Conservation (phyloP, 345 rosid species). For the Euclidium syriacum region DNA sequence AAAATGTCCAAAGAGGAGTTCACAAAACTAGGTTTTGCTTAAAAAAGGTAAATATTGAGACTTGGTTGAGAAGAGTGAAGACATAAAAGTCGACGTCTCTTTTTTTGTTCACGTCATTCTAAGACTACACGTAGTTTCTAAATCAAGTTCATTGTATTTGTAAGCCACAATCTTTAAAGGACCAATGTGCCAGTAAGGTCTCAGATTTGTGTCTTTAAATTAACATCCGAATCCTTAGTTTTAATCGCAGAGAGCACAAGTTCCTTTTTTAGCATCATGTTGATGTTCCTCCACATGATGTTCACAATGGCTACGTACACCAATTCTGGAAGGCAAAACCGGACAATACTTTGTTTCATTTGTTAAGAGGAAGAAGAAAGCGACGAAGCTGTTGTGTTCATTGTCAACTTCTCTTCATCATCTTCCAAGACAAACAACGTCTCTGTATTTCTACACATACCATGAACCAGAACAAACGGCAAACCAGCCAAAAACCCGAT, state of each 20-base stretch:
- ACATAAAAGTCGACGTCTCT: background rate
- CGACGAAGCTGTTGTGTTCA: background rate
- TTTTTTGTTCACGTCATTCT: background rate
- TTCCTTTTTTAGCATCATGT: background rate
- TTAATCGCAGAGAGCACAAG: background rate
- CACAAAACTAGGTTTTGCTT: too few relatives aligned
- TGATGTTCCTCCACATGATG: background rate
- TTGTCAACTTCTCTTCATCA: slow-evolving; percentile 29
- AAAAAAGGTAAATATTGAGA: background rate
- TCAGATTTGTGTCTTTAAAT: background rate
- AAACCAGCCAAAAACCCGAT: slow-evolving; percentile 38
- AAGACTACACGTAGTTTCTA: background rate
- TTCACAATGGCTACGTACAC: background rate
- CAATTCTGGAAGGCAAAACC: background rate
- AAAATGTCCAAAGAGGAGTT: too few relatives aligned
- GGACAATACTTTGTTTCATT: background rate
- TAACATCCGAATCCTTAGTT: background rate
- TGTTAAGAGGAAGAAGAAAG: slow-evolving; percentile 17
- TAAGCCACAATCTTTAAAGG: background rate
- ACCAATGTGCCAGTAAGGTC: background rate
- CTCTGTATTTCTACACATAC: slow-evolving; percentile 37
- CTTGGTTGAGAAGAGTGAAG: background rate
- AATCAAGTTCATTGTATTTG: background rate
- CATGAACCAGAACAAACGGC: slow-evolving; percentile 42
- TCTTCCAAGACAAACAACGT: slow-evolving; percentile 33